A percentile compares a stretch with the other conserved stretches of the same genome.
Evolutionary conservation across 768 basidiomycete genomes (phyloP).

Genomic region (Russula earlei): DNA sequence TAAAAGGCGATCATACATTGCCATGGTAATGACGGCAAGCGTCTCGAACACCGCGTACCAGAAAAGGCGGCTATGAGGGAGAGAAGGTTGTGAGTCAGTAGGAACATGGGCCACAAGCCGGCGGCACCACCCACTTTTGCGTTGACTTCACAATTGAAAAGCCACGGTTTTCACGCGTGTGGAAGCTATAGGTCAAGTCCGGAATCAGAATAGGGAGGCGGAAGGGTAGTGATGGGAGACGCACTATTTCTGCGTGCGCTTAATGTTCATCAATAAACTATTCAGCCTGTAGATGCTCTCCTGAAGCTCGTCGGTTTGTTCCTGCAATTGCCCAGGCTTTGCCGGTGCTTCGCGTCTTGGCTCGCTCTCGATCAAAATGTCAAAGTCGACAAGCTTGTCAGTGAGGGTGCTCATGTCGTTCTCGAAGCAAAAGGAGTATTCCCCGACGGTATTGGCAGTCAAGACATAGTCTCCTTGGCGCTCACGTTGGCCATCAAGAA

Average conservation of each 20-base stretch:
- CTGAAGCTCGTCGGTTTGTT: slow-evolving; percentile 89
- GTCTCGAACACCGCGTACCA: slow-evolving; percentile 89
- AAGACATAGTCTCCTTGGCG: slow-evolving; percentile 96
- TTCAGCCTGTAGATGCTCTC: slow-evolving; percentile 92
- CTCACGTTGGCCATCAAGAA: slow-evolving; percentile 83
- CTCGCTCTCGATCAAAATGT: slow-evolving; percentile 98
- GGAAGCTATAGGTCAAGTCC: slow-evolving; percentile 49
- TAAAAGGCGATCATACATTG: slow-evolving; percentile 50
- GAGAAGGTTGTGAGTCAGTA: not conserved
- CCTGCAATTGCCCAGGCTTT: slow-evolving; percentile 78
- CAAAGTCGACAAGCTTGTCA: slow-evolving; percentile 90
- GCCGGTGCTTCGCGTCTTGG: slow-evolving; percentile 84
- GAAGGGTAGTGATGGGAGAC: slow-evolving; percentile 26
- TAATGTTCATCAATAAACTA: slow-evolving; percentile 80
- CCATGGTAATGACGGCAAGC: slow-evolving; percentile 73
- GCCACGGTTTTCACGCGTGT: slow-evolving; percentile 90
- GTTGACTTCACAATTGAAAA: slow-evolving; percentile 88
- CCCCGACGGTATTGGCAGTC: slow-evolving; percentile 84
- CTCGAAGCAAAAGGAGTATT: slow-evolving; percentile 95
- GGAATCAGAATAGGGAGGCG: not conserved
- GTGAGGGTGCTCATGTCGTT: slow-evolving; percentile 95
- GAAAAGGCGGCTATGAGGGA: slow-evolving; percentile 63
- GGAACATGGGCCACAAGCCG: not conserved
- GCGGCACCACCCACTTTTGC: slow-evolving; percentile 50
- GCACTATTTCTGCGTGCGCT: slow-evolving; percentile 89